Evolutionary conservation across 2,329 filamentous ascomycete genomes (phyloP).

Genomic region (Lachnellula cervina): DNA sequence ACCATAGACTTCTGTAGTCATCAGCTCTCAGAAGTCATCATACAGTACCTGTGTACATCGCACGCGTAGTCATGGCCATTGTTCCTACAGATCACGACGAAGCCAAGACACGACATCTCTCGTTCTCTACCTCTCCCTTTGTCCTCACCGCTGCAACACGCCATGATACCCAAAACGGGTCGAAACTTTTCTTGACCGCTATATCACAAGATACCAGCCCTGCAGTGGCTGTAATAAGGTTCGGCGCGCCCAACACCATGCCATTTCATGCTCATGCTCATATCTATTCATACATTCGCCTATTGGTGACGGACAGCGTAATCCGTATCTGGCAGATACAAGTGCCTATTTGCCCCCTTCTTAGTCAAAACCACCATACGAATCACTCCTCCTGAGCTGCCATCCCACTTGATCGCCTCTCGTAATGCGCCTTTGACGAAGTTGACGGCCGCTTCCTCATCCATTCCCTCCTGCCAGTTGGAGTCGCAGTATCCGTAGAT

Average conservation of each 20-base stretch:
- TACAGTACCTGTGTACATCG: too few relatives aligned
- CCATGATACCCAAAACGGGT: background rate
- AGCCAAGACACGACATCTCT: too few relatives aligned
- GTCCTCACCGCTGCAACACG: slow-evolving; percentile 17
- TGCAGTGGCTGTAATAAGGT: background rate
- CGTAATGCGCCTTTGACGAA: slow-evolving; percentile 89
- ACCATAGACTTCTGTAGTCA: too few relatives aligned
- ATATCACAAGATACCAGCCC: slow-evolving; percentile 5
- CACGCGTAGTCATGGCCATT: too few relatives aligned
- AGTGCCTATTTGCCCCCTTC: slow-evolving; percentile 82
- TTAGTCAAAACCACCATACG: slow-evolving; percentile 94
- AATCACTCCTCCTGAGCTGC: slow-evolving; percentile 96
- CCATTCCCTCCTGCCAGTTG: slow-evolving; percentile 94
- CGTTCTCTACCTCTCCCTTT: background rate
- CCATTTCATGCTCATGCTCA: slow-evolving; percentile 27
- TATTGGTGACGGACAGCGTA: slow-evolving; percentile 55
- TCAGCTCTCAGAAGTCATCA: too few relatives aligned
- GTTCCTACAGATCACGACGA: too few relatives aligned
- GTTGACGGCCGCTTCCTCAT: slow-evolving; percentile 78
- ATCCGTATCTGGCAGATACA: slow-evolving; percentile 90
- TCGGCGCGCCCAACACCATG: slow-evolving; percentile 20
- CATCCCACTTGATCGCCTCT: slow-evolving; percentile 99
- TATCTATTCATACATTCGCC: slow-evolving; percentile 40
- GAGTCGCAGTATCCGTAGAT: slow-evolving; percentile 99
- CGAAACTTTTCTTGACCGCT: slow-evolving; percentile 12